Evolutionary conservation across 75 land plant genomes (phyloP), one percentile per base, ranked within the genome.

Genomic region (Picea glauca): DNA sequence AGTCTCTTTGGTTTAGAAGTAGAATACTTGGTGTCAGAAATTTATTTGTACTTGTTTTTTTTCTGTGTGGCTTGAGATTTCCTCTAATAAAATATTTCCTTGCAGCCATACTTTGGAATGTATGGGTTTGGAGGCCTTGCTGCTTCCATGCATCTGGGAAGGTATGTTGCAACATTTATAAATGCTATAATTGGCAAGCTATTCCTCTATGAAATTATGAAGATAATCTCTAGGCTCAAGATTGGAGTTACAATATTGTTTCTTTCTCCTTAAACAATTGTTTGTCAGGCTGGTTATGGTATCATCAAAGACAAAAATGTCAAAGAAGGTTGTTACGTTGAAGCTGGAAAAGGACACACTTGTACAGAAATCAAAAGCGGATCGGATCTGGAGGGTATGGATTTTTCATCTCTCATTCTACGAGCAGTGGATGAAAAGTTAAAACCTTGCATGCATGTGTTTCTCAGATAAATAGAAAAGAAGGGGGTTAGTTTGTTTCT

Each of bases 71-170:
- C 50, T 5, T 46, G 6, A 46, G 50, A 46, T 46, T 46, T 46
- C 8, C 50, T 72, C 0, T 30, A 65, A 35, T 65, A 33, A 26
- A 65, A 15, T 32, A 21, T 38, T 67, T 20, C 21, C 31, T 58
- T 89, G 85, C 88, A 93, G 96, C 96, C 96, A 11, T 85, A 81
- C 77, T 91, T 93, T 82, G 96, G 96, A 62, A 93, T 90, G 91
- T 93, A 91, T 86, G 96, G 96, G 21, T 88, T 80, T 85, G 96
- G 96, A 35, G 96, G 96, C 20, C 78, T 90, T 62, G 78, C 82
- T 32, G 93, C 96, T 62, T 86, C 91, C 5, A 83, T 91, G 86
- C 84, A 85, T 82, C 78, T 91, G 62, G 93, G 93, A 63, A 79
- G 90, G 96, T 93, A 85, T 35, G 60, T 5, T 1, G 59, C 30